phyloP scores from a whole-genome alignment of 345 rosid genomes.

The Populus euphratica region DNA sequence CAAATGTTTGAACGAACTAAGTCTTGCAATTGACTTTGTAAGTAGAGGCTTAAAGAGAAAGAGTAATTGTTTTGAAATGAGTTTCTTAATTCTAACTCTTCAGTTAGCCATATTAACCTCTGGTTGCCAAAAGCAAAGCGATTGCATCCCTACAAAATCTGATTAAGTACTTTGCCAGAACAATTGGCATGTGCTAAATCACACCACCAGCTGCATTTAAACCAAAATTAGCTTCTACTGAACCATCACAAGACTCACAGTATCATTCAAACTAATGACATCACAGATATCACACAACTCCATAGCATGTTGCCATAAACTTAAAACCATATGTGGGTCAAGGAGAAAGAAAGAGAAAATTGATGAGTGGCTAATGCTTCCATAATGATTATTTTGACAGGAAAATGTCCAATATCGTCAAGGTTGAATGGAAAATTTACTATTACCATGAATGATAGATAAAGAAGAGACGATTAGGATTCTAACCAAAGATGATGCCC shows the following conservation, averaged over 20 bases:
- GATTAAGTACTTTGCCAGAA: not conserved
- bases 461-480: conserved; percentile 2
- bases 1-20: not conserved
- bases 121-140: not conserved
- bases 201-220: not conserved
- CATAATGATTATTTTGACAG: not conserved
- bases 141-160: not conserved
- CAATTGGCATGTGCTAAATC: not conserved
- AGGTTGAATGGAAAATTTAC: not conserved
- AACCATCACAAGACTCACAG: not conserved
- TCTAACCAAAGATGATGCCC: conserved; percentile 4
- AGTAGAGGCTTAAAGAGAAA: not conserved
- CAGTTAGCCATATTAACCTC: not conserved
- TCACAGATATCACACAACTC: not conserved
- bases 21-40: not conserved
- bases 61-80: not conserved
- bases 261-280: not conserved
- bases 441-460: not conserved
- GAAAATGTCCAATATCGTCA: not conserved
- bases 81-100: not conserved
- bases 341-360: not conserved
- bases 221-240: not conserved
- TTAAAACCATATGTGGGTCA: not conserved
- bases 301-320: not conserved
- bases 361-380: not conserved